These are phyloP conservation scores for Didymellaceae sp. DNA, from an alignment of 2,329 filamentous ascomycete species.

Conservation along the genomic window DNA sequence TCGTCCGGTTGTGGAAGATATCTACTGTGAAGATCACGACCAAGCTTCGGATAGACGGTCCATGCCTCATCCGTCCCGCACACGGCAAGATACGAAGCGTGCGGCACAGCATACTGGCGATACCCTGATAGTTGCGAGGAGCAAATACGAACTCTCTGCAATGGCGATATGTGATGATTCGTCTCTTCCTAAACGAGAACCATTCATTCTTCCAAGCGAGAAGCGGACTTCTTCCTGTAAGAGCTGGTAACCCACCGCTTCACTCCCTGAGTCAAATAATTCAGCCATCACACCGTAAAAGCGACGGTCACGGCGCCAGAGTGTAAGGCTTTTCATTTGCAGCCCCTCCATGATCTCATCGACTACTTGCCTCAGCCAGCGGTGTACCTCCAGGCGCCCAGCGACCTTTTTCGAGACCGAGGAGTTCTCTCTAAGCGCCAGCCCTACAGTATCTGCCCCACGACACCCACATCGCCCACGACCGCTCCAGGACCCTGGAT, in stretches of 20 bases:
- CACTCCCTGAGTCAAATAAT: too few species aligned
- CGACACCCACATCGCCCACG: conserved; percentile 14
- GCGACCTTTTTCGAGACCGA: conserved; percentile 32
- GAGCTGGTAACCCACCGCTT: not conserved
- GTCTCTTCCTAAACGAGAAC: too few species aligned
- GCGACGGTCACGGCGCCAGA: conserved; percentile 15
- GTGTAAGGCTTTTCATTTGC: conserved; percentile 9
- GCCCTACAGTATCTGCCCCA: conserved; percentile 35
- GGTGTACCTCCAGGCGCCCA: conserved; percentile 31
- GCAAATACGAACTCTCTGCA: not conserved
- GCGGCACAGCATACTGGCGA: conserved; percentile 7
- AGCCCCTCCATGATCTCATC: conserved; percentile 23
- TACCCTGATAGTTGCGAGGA: not conserved
- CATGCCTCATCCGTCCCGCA: conserved; percentile 4
- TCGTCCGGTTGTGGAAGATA: not conserved
- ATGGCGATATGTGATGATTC: not conserved
- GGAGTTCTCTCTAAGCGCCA: conserved; percentile 24
- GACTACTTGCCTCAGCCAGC: not conserved
- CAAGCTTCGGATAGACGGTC: conserved; percentile 9
- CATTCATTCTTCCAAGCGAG: too few species aligned
- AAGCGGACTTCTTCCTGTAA: too few species aligned
- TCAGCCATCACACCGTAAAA: not conserved
- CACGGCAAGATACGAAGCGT: conserved; percentile 3
- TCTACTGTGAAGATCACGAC: not conserved
- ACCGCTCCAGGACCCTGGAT: conserved; percentile 27